Conservation (phyloP, 73 alveolate species). For the Tetrahymena malaccensis region DNA sequence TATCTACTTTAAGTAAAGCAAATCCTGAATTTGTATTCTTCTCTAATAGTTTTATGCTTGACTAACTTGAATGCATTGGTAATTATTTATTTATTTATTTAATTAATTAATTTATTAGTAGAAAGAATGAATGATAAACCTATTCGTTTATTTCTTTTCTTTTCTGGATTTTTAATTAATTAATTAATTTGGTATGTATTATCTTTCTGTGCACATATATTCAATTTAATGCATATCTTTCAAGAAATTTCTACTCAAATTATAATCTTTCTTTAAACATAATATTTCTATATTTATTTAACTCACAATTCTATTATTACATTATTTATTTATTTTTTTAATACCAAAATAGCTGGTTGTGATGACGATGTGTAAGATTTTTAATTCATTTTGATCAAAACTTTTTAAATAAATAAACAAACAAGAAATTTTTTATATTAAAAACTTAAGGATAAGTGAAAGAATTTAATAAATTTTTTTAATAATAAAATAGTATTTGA, state of each 20-base stretch:
- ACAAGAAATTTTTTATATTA: background rate
- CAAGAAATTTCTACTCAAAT: background rate
- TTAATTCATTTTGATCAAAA: background rate
- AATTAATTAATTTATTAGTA: background rate
- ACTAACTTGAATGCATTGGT: background rate
- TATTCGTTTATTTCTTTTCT: background rate
- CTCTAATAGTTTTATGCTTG: background rate
- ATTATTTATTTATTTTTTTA: background rate
- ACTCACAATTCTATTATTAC: background rate
- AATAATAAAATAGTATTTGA: background rate
- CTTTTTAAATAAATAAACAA: background rate
- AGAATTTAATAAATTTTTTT: background rate
- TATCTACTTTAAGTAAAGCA: background rate
- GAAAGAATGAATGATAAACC: background rate
- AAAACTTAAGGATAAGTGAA: background rate
- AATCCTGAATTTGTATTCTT: background rate
- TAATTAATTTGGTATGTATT: too few species aligned
- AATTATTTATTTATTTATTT: background rate
- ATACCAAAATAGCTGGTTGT: background rate
- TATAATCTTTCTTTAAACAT: background rate
- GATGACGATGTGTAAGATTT: background rate
- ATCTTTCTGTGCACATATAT: background rate
- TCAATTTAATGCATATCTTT: background rate
- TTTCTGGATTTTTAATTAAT: background rate
- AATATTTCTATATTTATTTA: too few species aligned